These are phyloP conservation scores for Panicum miliaceum DNA, from an alignment of 176 grass and related monocot genomes.

Conservation along the genomic window DNA sequence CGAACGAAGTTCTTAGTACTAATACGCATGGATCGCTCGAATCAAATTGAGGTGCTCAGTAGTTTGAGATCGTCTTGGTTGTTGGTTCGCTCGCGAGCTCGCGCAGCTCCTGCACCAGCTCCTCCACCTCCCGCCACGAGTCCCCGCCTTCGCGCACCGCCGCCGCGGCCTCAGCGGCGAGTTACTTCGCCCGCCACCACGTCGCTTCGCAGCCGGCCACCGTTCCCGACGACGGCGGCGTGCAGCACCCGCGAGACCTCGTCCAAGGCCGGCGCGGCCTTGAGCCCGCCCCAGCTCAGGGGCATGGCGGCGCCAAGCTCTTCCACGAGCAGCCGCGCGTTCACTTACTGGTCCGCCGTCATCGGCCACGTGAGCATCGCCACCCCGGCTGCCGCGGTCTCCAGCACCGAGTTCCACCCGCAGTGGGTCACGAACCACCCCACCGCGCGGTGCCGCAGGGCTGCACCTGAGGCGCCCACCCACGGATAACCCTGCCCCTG, in stretches of 20 bases:
- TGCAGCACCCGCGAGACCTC: slow-evolving; percentile 44
- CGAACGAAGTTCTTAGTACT: neutral
- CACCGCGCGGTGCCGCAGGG: slow-evolving; percentile 55
- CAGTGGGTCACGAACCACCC: slow-evolving; percentile 75
- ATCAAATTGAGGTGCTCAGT: neutral
- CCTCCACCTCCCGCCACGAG: slow-evolving; percentile 47
- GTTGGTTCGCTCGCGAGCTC: neutral
- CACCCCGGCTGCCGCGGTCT: slow-evolving; percentile 59
- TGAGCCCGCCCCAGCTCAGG: slow-evolving; percentile 47
- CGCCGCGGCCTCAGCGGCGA: slow-evolving; percentile 13
- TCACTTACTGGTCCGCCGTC: slow-evolving; percentile 68
- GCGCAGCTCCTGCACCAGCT: slow-evolving; percentile 24
- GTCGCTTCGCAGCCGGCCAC: too few relatives aligned
- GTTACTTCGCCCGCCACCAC: slow-evolving; percentile 36
- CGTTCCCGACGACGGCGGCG: neutral
- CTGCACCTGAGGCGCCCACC: slow-evolving; percentile 68
- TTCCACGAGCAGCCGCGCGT: slow-evolving; percentile 58
- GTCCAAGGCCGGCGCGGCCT: slow-evolving; percentile 21
- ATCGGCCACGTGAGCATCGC: slow-evolving; percentile 73
- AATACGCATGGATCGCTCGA: neutral
- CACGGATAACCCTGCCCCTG: slow-evolving; percentile 50
- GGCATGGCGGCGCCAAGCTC: slow-evolving; percentile 46
- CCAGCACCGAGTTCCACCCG: slow-evolving; percentile 69
- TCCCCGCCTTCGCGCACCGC: slow-evolving; percentile 49
- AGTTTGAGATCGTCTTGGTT: neutral